Evolutionary conservation across 805 yeast genomes (phyloP), one percentile per base, ranked within the genome.

Genomic region (Torulaspora maleeae): DNA sequence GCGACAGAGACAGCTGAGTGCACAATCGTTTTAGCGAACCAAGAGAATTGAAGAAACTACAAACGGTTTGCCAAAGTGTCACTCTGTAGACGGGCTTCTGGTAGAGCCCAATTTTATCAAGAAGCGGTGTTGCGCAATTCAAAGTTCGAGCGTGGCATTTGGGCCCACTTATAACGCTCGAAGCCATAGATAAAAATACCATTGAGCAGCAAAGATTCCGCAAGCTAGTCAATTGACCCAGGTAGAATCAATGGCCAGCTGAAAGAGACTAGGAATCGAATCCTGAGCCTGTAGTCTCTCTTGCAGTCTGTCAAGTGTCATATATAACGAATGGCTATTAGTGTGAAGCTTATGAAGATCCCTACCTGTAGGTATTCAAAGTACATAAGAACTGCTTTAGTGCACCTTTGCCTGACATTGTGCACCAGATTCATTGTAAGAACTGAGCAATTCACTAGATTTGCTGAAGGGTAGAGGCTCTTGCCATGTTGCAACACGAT

Each of bases 401-500:
- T 2, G 25, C 8, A 22, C 10, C 25, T 22, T 22, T 22, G 25
- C 25, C 5, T 22, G 25, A 22, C 25, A 22, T 22, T 22, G 25
- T 22, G 25, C 25, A 22, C 5, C 10, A 22, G 25, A 8, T 2
- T 22, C 19, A n/a, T 32, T 17, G 12, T 32, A 11, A 10, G 11
- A 32, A 13, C 11, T 32, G 35, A 22, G 16, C 10, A 16, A 11
- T 11, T 9, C 22, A 32, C 19, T 16, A 32, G 20, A 32, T 7
- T 17, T 32, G 35, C 12, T 32, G 6, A 5, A 19, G 10, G 35
- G 20, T 9, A 32, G 35, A 32, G 20, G 19, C 19, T 11, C 27
- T 15, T 4, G 12, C 17, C 35, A 38, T 38, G 41, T 32, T 38
- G 20, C 41, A 38, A 29, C 35, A 38, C 27, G 41, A 38, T 17